A percentile compares a stretch with the other conserved stretches of the same genome.
phyloP scores from a whole-genome alignment of 345 rosid genomes.

The Gossypium sturtianum region DNA sequence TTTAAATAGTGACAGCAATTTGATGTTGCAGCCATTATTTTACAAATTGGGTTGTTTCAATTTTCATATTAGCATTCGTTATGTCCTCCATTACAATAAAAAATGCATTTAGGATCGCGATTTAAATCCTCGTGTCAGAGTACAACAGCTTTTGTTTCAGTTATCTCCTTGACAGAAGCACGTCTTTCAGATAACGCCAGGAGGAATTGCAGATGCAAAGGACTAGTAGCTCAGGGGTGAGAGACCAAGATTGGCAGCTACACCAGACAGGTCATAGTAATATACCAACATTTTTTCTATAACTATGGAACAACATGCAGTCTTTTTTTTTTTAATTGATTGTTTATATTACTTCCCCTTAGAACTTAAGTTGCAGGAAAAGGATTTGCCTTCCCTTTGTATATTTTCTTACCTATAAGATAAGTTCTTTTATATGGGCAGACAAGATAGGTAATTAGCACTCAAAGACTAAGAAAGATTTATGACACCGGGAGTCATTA shows the following conservation, averaged over 20 bases:
- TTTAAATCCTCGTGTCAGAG: too few species aligned
- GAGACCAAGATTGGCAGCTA: background rate
- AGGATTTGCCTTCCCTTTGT: background rate
- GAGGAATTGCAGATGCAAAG: constrained; percentile 84
- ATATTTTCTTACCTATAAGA: background rate
- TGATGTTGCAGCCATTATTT: too few species aligned
- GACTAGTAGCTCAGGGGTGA: constrained; percentile 41
- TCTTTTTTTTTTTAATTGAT: too few species aligned
- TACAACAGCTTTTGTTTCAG: background rate
- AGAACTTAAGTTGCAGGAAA: background rate
- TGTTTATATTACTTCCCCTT: background rate
- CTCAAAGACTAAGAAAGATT: background rate
- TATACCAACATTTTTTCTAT: background rate
- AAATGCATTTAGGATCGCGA: too few species aligned
- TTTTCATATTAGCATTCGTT: too few species aligned
- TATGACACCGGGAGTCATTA: constrained; percentile 8
- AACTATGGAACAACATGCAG: background rate
- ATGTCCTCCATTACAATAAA: too few species aligned
- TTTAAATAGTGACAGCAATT: too few species aligned
- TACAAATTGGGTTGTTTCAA: too few species aligned
- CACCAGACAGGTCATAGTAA: background rate
- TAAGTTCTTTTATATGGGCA: background rate
- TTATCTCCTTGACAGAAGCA: constrained; percentile 43
- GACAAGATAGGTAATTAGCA: background rate
- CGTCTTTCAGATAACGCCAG: constrained; percentile 76